Percentiles rank a stretch among this genome's conserved stretches.
These are phyloP conservation scores for Aspergillus novofumigatus DNA, from an alignment of 2,329 filamentous ascomycete species.

Conservation along the genomic window DNA sequence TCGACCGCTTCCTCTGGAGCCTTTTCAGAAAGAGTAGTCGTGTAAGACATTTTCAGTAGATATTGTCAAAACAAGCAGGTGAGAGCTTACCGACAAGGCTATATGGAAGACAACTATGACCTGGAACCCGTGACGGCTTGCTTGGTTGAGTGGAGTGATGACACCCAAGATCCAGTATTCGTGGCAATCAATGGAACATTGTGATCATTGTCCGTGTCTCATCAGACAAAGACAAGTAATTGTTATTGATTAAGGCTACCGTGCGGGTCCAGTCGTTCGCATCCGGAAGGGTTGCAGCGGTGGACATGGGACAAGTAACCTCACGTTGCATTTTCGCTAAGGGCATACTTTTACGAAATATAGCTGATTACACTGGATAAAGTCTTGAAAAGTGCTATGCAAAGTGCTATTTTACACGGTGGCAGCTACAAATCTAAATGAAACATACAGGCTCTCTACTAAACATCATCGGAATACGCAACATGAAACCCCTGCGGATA, in stretches of 20 bases:
- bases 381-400: not conserved
- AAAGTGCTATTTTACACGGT: not conserved
- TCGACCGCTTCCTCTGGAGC: not conserved
- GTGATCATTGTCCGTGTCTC: not conserved
- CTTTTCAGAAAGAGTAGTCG: not conserved
- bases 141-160: not conserved
- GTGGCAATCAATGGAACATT: not conserved
- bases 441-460: not conserved
- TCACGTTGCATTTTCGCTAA: not conserved
- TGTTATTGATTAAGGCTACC: too few relatives aligned
- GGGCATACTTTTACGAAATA: too few relatives aligned
- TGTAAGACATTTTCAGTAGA: not conserved
- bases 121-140: not conserved
- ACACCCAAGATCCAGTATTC: not conserved
- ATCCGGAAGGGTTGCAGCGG: not conserved
- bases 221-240: too few relatives aligned
- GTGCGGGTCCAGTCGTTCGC: not conserved
- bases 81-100: not conserved
- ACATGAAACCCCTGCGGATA: conserved; percentile 20
- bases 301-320: not conserved
- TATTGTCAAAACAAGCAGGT: not conserved
- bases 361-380: too few relatives aligned
- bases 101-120: not conserved
- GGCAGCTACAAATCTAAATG: not conserved
- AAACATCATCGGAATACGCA: not conserved